Evolutionary conservation across 75 land plant species (phyloP), one percentile per base, ranked within the genome.

Genomic region (Adiantum capillusveneris): DNA sequence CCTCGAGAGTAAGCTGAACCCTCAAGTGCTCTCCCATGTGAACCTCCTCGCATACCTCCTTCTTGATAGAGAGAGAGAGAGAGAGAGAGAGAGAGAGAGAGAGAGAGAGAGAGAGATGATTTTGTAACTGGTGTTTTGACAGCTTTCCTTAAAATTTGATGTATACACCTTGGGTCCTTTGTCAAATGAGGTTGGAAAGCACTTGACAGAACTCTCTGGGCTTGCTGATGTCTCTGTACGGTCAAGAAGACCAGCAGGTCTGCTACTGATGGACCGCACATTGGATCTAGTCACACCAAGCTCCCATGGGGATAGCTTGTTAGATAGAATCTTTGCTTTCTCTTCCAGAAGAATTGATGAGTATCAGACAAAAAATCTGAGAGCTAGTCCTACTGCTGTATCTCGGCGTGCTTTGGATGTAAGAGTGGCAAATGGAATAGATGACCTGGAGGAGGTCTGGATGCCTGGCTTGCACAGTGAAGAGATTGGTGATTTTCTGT

Each of bases 141-240:
- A 93, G 98, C 84, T 93, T 79, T 90, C 84, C 69, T 50, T 93
- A 57, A 93, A 93, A 57, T 52, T 86, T 67, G 98, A 93, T 60
- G 81, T 93, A 59, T 93, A 81, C 68, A 83, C 90, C 41, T 58
- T 89, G 61, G 98, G 98, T 46, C 83, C 85, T 60, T 21, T 84
- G 30, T 83, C 98, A 64, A 84, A 81, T 62, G 58, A 62, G 31
- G 77, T 93, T 64, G 98, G 98, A 45, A 93, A 85, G 57, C 63
- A 74, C 27, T 58, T 93, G 74, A 85, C 81, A 13, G 88, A 88
- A 53, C 77, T 87, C 70, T 84, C 91, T 0, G 84, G 87, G 57
- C 85, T 90, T 31, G 84, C 87, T 73, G 98, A 93, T 75, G 85
- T 80, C 37, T 77, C 80, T 44, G 86, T 90, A 6, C 79, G 83